These are phyloP conservation scores for Botrytis paeoniae DNA, from an alignment of 2,329 filamentous ascomycete species.

Conservation along the genomic window DNA sequence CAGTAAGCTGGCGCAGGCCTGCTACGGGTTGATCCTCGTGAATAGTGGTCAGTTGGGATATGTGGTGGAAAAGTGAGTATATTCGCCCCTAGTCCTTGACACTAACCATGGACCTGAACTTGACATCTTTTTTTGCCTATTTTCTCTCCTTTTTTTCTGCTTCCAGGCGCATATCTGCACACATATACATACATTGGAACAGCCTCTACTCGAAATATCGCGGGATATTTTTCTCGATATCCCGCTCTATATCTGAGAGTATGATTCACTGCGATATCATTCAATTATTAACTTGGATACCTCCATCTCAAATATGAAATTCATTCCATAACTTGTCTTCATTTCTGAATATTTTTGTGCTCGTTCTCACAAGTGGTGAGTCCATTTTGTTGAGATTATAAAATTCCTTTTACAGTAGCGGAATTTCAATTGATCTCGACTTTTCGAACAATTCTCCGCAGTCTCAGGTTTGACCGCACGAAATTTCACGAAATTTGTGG, in stretches of 20 bases:
- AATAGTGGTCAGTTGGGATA: constrained; percentile 2
- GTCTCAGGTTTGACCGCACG: not conserved
- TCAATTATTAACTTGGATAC: not conserved
- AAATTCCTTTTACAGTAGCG: not conserved
- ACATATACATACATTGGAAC: not conserved
- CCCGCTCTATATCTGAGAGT: not conserved
- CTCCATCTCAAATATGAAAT: not conserved
- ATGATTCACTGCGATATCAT: too few species aligned
- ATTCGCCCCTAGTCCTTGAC: not conserved
- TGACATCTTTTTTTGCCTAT: not conserved
- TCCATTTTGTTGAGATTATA: not conserved
- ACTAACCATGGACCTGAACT: constrained; percentile 7
- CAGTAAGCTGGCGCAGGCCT: constrained; percentile 11
- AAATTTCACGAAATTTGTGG: not conserved
- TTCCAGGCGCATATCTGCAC: not conserved
- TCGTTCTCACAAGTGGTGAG: not conserved
- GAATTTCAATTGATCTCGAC: not conserved
- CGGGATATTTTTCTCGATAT: not conserved
- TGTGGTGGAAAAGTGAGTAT: constrained; percentile 5
- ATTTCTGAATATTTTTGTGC: not conserved
- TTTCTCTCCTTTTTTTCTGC: not conserved
- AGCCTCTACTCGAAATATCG: not conserved
- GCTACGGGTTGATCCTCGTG: constrained; percentile 9
- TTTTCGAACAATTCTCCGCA: not conserved
- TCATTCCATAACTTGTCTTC: not conserved